Percentiles rank a stretch among this genome's conserved stretches.
These are phyloP conservation scores for Eucalyptus coolabah DNA, from an alignment of 345 rosid genomes.

Conservation along the genomic window DNA sequence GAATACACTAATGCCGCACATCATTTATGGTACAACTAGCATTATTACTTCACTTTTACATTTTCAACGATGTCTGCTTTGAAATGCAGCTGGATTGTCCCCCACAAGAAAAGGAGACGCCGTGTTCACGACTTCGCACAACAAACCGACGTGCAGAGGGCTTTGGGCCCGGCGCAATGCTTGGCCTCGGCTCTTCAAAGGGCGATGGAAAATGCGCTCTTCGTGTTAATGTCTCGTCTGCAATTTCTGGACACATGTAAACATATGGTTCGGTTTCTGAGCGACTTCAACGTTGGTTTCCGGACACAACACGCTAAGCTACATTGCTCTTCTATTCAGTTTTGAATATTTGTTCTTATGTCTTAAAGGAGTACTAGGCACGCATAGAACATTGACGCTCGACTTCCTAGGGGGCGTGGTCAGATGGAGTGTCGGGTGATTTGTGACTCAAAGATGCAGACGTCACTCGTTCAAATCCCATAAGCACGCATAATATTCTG, in stretches of 20 bases:
- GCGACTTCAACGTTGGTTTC: background rate
- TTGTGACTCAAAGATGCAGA: background rate
- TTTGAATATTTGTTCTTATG: background rate
- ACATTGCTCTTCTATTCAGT: background rate
- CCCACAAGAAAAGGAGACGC: background rate
- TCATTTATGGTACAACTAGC: background rate
- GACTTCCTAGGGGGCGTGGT: background rate
- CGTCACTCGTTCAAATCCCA: background rate
- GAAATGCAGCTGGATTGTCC: background rate
- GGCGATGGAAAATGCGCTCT: background rate
- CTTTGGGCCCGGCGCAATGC: background rate
- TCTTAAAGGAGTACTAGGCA: background rate
- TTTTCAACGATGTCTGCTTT: background rate
- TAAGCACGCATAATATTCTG: too few species aligned
- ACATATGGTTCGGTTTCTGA: background rate
- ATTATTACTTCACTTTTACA: background rate
- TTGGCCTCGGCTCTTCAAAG: background rate
- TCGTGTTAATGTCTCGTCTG: background rate
- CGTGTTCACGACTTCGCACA: background rate
- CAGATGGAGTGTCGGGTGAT: background rate
- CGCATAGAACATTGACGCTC: background rate
- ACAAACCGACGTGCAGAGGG: background rate
- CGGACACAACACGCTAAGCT: background rate
- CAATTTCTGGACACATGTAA: background rate
- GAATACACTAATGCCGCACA: background rate